Evolutionary conservation across 495 filamentous ascomycete species (phyloP).

Genomic region (Penicillium turbatum): DNA sequence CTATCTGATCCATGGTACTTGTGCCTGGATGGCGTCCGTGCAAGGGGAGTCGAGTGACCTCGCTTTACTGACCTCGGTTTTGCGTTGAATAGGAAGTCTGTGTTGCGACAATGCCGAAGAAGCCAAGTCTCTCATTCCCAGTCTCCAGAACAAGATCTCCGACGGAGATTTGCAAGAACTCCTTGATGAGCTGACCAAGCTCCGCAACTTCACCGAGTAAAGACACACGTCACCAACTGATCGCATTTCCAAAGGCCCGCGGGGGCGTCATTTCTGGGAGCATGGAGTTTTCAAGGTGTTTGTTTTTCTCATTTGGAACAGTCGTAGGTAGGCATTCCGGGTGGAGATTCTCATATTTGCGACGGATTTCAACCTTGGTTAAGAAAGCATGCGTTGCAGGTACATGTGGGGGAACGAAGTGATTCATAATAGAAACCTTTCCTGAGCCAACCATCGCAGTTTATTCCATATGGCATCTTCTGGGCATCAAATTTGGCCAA

Average conservation of each 20-base stretch:
- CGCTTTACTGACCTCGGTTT: slow-evolving; percentile 3
- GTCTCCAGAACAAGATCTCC: slow-evolving; percentile 77
- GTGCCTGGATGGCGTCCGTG: neutral
- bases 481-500: neutral
- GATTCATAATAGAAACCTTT: slow-evolving; percentile 6
- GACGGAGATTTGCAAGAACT: slow-evolving; percentile 85
- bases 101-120: slow-evolving; percentile 91
- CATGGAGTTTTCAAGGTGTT: slow-evolving; percentile 20
- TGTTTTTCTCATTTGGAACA: neutral
- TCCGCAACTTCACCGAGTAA: slow-evolving; percentile 56
- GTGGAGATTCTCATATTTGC: neutral
- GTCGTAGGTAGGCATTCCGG: neutral
- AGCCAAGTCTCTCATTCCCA: slow-evolving; percentile 93
- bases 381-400: neutral
- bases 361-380: neutral
- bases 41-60: neutral
- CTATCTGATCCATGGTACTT: neutral
- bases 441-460: slow-evolving; percentile 1
- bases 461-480: neutral
- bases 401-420: neutral
- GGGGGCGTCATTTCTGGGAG: slow-evolving; percentile 1
- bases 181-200: slow-evolving; percentile 83
- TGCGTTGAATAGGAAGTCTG: slow-evolving; percentile 62
- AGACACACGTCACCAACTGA: neutral
- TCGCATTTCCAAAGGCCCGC: neutral